phyloP scores from a whole-genome alignment of 208 protist genomes.

The Leishmania turanica region DNA sequence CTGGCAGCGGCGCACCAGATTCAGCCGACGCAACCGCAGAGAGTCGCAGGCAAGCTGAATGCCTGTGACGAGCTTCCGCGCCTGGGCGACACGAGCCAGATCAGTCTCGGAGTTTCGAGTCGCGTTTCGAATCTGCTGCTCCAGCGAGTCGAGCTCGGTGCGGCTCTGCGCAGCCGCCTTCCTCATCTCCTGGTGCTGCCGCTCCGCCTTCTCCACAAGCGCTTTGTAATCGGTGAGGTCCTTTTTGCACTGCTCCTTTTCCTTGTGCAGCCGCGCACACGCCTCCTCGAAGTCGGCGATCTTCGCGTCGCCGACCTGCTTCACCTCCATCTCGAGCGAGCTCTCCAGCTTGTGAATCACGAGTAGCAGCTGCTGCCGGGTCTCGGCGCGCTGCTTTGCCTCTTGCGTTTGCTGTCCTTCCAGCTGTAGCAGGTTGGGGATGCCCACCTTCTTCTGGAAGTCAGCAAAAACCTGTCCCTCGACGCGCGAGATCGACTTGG shows the following conservation, averaged over 20 bases:
- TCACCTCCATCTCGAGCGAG: constrained; percentile 71
- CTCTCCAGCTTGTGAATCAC: constrained; percentile 80
- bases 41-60: constrained; percentile 84
- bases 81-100: constrained; percentile 57
- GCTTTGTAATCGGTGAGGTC: constrained; percentile 60
- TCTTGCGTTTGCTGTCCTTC: constrained; percentile 72
- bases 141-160: constrained; percentile 55
- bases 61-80: constrained; percentile 61
- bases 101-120: constrained; percentile 58
- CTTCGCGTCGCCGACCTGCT: constrained; percentile 47
- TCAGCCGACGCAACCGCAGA: constrained; percentile 74
- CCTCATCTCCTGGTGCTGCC: constrained; percentile 42
- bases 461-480: constrained; percentile 90
- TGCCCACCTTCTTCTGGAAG: constrained; percentile 87
- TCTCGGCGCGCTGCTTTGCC: constrained; percentile 56
- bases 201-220: constrained; percentile 57
- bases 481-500: constrained; percentile 57
- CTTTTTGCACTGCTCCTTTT: constrained; percentile 64
- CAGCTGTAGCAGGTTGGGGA: constrained; percentile 89
- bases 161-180: constrained; percentile 37
- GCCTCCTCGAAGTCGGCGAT: constrained; percentile 44
- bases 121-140: constrained; percentile 62
- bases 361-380: constrained; percentile 74
- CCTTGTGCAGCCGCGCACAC: constrained; percentile 42
- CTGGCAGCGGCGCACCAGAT: constrained; percentile 78